Evolutionary conservation across 2,329 filamentous ascomycete genomes (phyloP).

Genomic region (Talaromyces sp.): DNA sequence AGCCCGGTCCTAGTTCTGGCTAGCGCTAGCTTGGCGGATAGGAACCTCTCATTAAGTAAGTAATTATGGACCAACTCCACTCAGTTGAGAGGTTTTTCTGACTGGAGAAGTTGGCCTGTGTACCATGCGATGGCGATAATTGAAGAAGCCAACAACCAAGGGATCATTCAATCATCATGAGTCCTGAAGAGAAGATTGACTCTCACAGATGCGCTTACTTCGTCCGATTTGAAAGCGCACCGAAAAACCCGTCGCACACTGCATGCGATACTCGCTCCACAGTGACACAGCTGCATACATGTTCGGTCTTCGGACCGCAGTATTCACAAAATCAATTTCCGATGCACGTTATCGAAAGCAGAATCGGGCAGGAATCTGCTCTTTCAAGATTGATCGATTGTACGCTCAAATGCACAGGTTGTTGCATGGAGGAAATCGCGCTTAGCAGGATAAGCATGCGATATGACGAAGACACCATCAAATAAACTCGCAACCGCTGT

Average conservation of each 20-base stretch:
- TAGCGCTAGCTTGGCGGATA: conserved; percentile 5
- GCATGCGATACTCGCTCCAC: not conserved
- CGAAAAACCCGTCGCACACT: conserved; percentile 14
- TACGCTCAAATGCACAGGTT: not conserved
- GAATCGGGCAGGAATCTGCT: not conserved
- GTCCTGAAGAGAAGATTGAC: not conserved
- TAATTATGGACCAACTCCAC: not conserved
- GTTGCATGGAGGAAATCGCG: not conserved
- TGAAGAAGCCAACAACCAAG: not conserved
- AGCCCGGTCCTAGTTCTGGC: not conserved
- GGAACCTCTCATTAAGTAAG: not conserved
- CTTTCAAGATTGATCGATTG: not conserved
- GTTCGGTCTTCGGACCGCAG: not conserved
- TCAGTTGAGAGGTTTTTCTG: not conserved
- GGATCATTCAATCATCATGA: not conserved
- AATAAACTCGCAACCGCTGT: not conserved
- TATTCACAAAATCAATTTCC: not conserved
- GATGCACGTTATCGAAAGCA: not conserved
- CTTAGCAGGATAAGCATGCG: not conserved
- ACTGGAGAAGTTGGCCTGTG: not conserved
- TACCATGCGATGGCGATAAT: not conserved
- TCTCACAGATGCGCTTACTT: not conserved
- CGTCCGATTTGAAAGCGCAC: conserved; percentile 4
- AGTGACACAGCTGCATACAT: not conserved
- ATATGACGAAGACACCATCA: not conserved